Evolutionary conservation across 1,284 basidiomycete genomes (phyloP).

Genomic region (Rhodotorula glutinis): DNA sequence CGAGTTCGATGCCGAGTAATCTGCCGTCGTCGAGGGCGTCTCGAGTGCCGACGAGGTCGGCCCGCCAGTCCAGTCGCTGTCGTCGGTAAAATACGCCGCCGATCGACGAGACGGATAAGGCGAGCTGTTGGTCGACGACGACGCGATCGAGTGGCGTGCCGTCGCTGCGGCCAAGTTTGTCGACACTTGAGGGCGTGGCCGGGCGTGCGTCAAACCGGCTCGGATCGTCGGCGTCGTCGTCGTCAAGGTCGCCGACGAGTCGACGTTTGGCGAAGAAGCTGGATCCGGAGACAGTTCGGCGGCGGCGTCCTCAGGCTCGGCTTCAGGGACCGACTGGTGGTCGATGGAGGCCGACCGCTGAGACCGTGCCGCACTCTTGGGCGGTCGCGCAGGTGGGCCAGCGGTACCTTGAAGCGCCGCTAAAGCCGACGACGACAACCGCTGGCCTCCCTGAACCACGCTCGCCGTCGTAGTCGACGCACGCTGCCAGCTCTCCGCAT

Average conservation of each 20-base stretch:
- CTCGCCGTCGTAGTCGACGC: too few species aligned
- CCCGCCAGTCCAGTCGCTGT: not conserved
- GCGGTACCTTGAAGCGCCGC: not conserved
- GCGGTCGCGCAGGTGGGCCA: not conserved
- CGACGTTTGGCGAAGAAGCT: not conserved
- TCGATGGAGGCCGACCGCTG: not conserved
- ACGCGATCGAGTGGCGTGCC: not conserved
- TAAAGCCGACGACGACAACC: conserved; percentile 1
- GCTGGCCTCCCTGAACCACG: too few species aligned
- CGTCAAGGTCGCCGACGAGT: too few species aligned
- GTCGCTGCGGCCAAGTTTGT: not conserved
- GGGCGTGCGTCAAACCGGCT: not conserved
- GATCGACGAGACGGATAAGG: not conserved
- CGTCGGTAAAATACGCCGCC: not conserved
- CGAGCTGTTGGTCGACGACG: not conserved
- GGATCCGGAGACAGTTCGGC: too few species aligned
- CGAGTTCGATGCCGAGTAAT: not conserved
- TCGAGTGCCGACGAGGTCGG: not conserved
- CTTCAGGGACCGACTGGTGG: too few species aligned
- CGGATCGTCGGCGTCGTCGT: not conserved
- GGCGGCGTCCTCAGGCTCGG: not conserved
- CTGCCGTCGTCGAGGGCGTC: conserved; percentile 8
- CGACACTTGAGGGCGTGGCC: conserved; percentile 5
- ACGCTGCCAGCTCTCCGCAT: too few species aligned
- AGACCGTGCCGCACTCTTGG: conserved; percentile 3